Evolutionary conservation across 2,329 filamentous ascomycete genomes (phyloP), one percentile per base, ranked within the genome.

Genomic region (Apiospora malaysiana): DNA sequence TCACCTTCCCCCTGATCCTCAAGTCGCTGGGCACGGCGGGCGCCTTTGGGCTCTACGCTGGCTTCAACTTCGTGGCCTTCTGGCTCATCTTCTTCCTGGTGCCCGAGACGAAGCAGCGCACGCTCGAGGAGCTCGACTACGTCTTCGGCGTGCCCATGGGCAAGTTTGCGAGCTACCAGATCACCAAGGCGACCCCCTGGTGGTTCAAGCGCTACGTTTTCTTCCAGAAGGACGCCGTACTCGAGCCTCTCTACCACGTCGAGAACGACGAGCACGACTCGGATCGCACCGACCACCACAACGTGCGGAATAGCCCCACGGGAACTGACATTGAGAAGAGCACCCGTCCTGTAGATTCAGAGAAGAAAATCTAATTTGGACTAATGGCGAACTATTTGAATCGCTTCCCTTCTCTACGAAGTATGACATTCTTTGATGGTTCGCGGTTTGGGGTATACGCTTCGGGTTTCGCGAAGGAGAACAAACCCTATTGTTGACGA

Each of bases 1-100:
- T 93, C 68, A 91, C 89, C 0, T 90, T 91, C 76, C 90, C 89
- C 1, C 82, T 87, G 66, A 86, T 91, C 81, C 79, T 91, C 16
- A 78, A 79, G 2, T 75, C 78, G 14, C 73, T 87, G 0, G 79
- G 81, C 2, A 82, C 85, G 1, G 76, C 85, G 4, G 87, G 87
- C 1, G 84, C 87, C 0, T 80, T 82, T 70, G 82, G 81, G 0
- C 82, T 85, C 73, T 87, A 87, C 65, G 85, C 85, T 0, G 85
- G 80, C 1, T 82, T 86, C 45, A 87, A 87, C 72, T 56, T 84
- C 0, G 75, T 85, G 0, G 85, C 84, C 0, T 82, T 85, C 75
- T 70, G 81, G 51, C 80, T 87, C 73, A 86, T 86, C 72, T 86
- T 86, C 72, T 79, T 85, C 40, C 81, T 86, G 68, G 82, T 87